Percentiles rank a stretch among this genome's conserved stretches.
These are phyloP conservation scores for Pisolithus sp. DNA, from an alignment of 768 basidiomycete species.

Conservation along the genomic window DNA sequence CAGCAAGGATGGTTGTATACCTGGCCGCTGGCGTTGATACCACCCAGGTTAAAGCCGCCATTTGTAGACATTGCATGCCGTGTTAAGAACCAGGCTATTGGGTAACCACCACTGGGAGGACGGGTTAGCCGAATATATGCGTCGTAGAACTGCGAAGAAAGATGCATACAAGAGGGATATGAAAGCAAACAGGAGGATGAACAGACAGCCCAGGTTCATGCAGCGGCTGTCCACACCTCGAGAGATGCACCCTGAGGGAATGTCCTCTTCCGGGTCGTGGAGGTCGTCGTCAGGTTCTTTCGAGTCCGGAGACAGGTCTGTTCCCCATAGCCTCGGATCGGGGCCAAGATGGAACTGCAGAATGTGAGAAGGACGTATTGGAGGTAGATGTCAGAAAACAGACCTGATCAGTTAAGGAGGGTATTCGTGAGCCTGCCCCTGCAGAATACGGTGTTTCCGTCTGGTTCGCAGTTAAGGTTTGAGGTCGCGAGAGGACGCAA, in stretches of 20 bases:
- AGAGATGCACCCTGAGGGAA: constrained; percentile 30
- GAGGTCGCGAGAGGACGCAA: not conserved
- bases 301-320: constrained; percentile 45
- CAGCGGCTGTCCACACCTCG: constrained; percentile 57
- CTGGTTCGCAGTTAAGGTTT: constrained; percentile 6
- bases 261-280: constrained; percentile 52
- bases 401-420: constrained; percentile 41
- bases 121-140: not conserved
- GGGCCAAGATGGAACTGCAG: constrained; percentile 55
- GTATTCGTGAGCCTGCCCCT: constrained; percentile 30
- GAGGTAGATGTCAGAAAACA: not conserved
- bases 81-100: constrained; percentile 35
- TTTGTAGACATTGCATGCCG: constrained; percentile 23
- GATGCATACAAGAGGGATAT: constrained; percentile 54
- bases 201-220: constrained; percentile 66
- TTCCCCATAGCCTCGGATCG: constrained; percentile 64
- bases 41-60: constrained; percentile 56
- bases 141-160: not conserved
- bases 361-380: not conserved
- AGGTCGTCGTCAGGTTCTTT: constrained; percentile 67
- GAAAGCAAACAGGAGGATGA: constrained; percentile 42
- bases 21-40: constrained; percentile 71
- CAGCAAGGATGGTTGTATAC: constrained; percentile 25
- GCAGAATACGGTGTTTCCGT: constrained; percentile 36
- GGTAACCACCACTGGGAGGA: constrained; percentile 37